Evolutionary conservation across 1,284 basidiomycete genomes (phyloP).

Genomic region (Pterulicium gracile): DNA sequence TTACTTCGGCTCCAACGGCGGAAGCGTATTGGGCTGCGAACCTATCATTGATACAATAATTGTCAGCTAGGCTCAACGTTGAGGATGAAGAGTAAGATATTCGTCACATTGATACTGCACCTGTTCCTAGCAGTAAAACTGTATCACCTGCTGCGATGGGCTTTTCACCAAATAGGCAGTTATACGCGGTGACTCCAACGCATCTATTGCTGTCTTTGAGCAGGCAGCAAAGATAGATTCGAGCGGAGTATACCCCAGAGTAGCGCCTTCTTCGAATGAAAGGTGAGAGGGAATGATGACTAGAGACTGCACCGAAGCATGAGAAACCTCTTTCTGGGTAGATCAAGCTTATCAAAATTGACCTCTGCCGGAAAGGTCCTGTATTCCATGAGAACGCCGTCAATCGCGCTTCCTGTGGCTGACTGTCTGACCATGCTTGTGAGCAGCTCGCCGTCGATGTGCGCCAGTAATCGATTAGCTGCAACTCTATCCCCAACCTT

Average conservation of each 20-base stretch:
- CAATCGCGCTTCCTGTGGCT: not conserved
- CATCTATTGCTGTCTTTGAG: too few relatives aligned
- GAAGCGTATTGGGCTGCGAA: not conserved
- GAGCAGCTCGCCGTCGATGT: not conserved
- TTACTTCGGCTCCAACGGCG: not conserved
- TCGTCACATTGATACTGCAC: not conserved
- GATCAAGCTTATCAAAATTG: not conserved
- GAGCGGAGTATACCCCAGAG: not conserved
- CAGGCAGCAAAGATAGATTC: not conserved
- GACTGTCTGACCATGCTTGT: not conserved
- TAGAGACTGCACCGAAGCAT: not conserved
- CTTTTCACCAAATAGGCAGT: not conserved
- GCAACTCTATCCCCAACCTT: not conserved
- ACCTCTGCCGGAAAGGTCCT: not conserved
- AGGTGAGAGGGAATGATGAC: not conserved
- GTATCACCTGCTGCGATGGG: not conserved
- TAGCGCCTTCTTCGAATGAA: conserved; percentile 1
- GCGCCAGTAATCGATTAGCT: not conserved
- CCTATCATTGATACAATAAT: not conserved
- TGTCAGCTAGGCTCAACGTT: not conserved
- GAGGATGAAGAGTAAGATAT: not conserved
- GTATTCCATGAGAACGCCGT: not conserved
- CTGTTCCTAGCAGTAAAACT: not conserved
- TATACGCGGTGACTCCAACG: not conserved
- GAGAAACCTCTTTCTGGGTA: not conserved